Evolutionary conservation across 2,329 filamentous ascomycete species (phyloP).

Genomic region (Epichloe baconii): DNA sequence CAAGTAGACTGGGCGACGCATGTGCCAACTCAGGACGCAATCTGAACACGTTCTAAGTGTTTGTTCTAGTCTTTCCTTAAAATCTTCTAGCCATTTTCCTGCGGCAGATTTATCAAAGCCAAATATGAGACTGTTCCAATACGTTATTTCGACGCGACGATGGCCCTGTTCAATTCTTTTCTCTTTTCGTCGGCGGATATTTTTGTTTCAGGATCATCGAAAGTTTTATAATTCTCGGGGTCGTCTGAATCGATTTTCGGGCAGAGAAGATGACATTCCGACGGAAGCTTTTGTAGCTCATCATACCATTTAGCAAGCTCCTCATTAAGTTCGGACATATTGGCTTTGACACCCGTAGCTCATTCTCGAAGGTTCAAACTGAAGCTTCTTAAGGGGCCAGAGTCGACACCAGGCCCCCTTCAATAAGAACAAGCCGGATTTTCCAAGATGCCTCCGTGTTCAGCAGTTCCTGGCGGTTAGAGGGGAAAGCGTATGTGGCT

Average conservation of each 20-base stretch:
- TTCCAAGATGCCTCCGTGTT: background rate
- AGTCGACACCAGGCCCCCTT: background rate
- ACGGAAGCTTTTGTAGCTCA: constrained; percentile 29
- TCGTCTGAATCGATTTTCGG: constrained; percentile 52
- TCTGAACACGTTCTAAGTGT: constrained; percentile 52
- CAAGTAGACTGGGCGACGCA: constrained; percentile 48
- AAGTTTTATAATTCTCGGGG: constrained; percentile 40
- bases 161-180: constrained; percentile 40
- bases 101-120: constrained; percentile 50
- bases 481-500: background rate
- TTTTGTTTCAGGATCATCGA: constrained; percentile 36
- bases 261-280: constrained; percentile 53
- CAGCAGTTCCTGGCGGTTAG: background rate
- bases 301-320: constrained; percentile 30
- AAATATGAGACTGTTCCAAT: constrained; percentile 55
- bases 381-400: background rate
- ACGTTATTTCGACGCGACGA: constrained; percentile 45
- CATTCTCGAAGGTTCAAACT: constrained; percentile 2
- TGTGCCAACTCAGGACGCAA: constrained; percentile 65
- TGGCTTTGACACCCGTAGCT: constrained; percentile 5
- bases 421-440: background rate
- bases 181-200: constrained; percentile 38
- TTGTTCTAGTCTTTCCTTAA: constrained; percentile 42
- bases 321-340: constrained; percentile 27
- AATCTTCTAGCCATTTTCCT: constrained; percentile 45